A percentile compares a stretch with the other conserved stretches of the same genome.
Conservation (phyloP, 140 eudicot genomes). For the Anethum foeniculum region DNA sequence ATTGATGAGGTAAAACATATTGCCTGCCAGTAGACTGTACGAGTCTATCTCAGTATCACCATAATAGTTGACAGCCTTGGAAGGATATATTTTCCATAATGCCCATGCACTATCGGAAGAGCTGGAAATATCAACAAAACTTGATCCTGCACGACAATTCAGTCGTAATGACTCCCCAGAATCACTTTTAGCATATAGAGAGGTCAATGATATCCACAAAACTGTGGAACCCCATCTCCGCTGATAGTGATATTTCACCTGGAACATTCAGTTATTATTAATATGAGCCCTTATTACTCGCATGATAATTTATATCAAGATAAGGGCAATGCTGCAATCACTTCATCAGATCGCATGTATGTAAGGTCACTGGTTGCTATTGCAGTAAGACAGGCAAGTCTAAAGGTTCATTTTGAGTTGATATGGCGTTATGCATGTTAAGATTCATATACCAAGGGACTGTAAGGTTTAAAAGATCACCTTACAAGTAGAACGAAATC, state of each 20-base stretch:
- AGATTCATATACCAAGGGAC: background rate
- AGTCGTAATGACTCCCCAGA: conserved; percentile 70
- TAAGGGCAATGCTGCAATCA: background rate
- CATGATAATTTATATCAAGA: background rate
- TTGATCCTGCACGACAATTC: conserved; percentile 48
- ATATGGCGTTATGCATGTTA: background rate
- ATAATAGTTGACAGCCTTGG: conserved; percentile 38
- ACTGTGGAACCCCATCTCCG: conserved; percentile 58
- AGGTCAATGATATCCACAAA: conserved; percentile 64
- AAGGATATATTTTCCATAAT: conserved; percentile 62
- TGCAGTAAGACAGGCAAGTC: background rate
- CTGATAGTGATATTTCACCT: conserved; percentile 81
- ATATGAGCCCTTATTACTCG: background rate
- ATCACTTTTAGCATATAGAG: conserved; percentile 61
- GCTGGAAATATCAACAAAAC: conserved; percentile 67
- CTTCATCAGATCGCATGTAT: background rate
- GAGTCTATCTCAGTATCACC: conserved; percentile 50
- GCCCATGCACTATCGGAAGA: conserved; percentile 49
- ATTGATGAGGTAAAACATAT: conserved; percentile 63
- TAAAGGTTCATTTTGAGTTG: background rate
- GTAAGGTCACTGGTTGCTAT: background rate
- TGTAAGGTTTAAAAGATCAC: background rate
- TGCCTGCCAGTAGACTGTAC: conserved; percentile 24
- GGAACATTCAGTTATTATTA: conserved; percentile 13
- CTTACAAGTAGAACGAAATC: background rate